Conservation (phyloP, 331 rosid species). For the Acacia concinna region DNA sequence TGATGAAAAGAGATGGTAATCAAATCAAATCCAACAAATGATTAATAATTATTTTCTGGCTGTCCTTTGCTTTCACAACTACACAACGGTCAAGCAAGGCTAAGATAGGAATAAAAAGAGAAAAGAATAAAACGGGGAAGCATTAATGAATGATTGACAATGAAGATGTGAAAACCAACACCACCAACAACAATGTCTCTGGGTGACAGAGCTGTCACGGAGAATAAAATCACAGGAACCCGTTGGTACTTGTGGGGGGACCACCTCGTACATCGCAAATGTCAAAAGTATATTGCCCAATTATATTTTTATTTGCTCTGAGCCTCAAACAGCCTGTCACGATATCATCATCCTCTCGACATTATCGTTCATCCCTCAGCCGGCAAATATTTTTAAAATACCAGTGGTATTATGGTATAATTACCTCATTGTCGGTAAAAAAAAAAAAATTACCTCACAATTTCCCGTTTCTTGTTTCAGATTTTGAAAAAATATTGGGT, state of each 20-base stretch:
- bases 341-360: not conserved
- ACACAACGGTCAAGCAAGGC: conserved; percentile 8
- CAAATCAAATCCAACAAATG: conserved; percentile 10
- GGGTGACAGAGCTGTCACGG: conserved; percentile 16
- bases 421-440: too few relatives aligned
- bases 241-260: not conserved
- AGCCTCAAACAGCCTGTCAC: conserved; percentile 1
- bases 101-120: not conserved
- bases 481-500: too few relatives aligned
- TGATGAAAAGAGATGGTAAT: not conserved
- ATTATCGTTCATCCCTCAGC: not conserved
- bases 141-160: not conserved
- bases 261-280: not conserved
- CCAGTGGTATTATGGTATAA: not conserved
- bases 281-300: not conserved
- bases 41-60: not conserved
- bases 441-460: not conserved
- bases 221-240: conserved; percentile 1
- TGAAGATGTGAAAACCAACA: not conserved
- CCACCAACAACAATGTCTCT: not conserved
- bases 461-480: not conserved
- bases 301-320: not conserved
- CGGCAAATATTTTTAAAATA: not conserved
- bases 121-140: not conserved
- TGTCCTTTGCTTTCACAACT: not conserved